Base-by-base conservation (phyloP, 106 monocot species). In the Cymbidium sinense region DNA sequence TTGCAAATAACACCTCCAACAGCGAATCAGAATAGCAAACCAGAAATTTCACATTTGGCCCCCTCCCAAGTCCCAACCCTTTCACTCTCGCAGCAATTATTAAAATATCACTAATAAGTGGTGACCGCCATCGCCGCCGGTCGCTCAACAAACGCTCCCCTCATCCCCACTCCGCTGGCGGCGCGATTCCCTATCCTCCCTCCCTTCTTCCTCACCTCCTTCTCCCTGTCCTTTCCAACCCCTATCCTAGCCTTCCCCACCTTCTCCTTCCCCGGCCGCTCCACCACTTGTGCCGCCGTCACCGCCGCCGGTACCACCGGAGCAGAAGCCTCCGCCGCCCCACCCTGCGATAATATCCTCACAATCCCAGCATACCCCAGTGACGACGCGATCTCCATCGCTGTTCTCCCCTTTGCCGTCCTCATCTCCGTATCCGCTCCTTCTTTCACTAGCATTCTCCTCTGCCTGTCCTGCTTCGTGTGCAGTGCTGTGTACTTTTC, bases 401-500 rank as follows among this genome's bases (percentile, higher is more conserved):
- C 77, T 64, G 87, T 85, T 23, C 67, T 54, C n/a, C 89, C 89
- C 36, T 87, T 90, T 13, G 12, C 72, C 0, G 85, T 90, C 65
- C 74, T 74, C 51, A 84, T 82, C 80, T 73, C 85, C 6, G 80
- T 18, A 36, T 90, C 85, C 2, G 85, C 89, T 19, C 89, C 89
- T 0, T 80, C 34, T 73, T 81, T 90, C 12, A 90, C 69, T 5
- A 90, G 75, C 43, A 83, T 7, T 73, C 31, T 79, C 87, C 35
- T 87, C 87, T 19, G 76, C 72, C 20, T 87, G 82, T 8, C 89
- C 89, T 0, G 84, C 86, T 79, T 87, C 89, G 30, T 87, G 73
- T 90, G 89, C 76, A 90, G 64, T 67, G 87, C 87, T 29, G 89
- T 85, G 81, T 87, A 87, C 10, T 87, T 83, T 4, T 78, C 87